These are phyloP conservation scores for Dissophora ornata DNA, from an alignment of 192 early-diverging fungal species.

Conservation along the genomic window DNA sequence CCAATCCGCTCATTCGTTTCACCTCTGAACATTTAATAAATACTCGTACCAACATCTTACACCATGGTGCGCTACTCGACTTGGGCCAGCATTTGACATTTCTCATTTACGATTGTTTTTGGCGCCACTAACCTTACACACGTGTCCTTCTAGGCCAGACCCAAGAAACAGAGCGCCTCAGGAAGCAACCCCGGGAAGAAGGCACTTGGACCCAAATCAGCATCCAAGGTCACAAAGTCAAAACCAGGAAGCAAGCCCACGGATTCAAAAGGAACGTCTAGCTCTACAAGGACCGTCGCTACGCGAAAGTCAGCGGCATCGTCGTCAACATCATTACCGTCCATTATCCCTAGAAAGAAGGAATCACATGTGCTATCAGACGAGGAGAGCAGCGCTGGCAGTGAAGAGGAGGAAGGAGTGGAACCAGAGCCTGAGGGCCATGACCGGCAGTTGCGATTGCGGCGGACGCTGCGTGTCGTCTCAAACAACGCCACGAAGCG, in stretches of 20 bases:
- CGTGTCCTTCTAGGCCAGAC: not conserved
- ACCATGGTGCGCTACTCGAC: too few species aligned
- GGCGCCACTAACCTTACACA: not conserved
- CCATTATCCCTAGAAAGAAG: conserved; percentile 3
- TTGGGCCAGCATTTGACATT: too few species aligned
- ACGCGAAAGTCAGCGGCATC: not conserved
- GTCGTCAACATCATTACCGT: conserved; percentile 5
- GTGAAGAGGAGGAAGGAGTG: conserved; percentile 4
- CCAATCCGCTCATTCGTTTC: too few species aligned
- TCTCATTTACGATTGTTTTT: too few species aligned
- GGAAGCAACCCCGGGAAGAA: not conserved
- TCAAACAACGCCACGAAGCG: conserved; percentile 23
- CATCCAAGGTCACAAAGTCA: not conserved
- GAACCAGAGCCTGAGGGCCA: conserved; percentile 23
- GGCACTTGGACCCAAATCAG: not conserved
- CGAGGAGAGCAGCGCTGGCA: conserved; percentile 15
- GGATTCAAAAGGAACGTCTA: not conserved
- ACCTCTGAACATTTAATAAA: too few species aligned
- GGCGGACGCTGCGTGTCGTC: conserved; percentile 37
- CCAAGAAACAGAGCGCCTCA: not conserved
- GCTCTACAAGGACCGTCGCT: too few species aligned
- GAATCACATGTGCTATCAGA: conserved; percentile 21
- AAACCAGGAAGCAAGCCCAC: not conserved
- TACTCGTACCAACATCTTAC: too few species aligned
- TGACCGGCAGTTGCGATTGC: conserved; percentile 25